These are phyloP conservation scores for Diplodia scrobiculata DNA, from an alignment of 2,329 filamentous ascomycete species.

Conservation along the genomic window DNA sequence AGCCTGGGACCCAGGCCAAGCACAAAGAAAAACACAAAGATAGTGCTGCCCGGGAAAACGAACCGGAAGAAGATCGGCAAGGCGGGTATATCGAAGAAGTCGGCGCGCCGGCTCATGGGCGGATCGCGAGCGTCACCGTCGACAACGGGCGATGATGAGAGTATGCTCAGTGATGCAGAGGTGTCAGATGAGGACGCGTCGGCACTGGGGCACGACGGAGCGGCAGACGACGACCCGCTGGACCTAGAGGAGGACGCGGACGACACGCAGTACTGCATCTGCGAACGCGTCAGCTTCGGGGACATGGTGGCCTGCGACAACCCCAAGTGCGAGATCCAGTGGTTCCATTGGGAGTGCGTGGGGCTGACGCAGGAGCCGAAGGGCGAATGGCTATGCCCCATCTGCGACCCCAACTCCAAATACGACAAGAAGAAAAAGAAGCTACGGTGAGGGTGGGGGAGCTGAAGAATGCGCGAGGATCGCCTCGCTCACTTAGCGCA, in stretches of 20 bases:
- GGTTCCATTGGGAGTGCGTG: slow-evolving; percentile 77
- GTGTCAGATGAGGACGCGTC: slow-evolving; percentile 49
- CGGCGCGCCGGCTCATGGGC: slow-evolving; percentile 43
- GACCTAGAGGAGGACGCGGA: slow-evolving; percentile 74
- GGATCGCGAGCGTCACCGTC: slow-evolving; percentile 46
- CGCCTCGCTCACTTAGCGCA: slow-evolving; percentile 19
- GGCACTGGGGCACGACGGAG: slow-evolving; percentile 59
- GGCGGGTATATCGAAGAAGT: slow-evolving; percentile 39
- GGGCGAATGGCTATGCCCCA: slow-evolving; percentile 55
- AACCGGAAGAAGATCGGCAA: slow-evolving; percentile 44
- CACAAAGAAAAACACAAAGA: slow-evolving; percentile 56
- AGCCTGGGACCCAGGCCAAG: slow-evolving; percentile 57
- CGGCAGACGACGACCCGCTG: slow-evolving; percentile 70
- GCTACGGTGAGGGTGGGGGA: slow-evolving; percentile 36
- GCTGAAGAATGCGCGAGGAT: slow-evolving; percentile 6
- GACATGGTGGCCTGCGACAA: slow-evolving; percentile 92
- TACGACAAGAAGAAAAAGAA: slow-evolving; percentile 47
- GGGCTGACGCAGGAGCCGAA: slow-evolving; percentile 54
- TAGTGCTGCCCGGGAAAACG: slow-evolving; percentile 57
- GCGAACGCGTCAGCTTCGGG: slow-evolving; percentile 79
- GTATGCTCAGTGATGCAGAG: slow-evolving; percentile 55
- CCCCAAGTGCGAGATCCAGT: slow-evolving; percentile 76
- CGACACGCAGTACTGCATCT: slow-evolving; percentile 77
- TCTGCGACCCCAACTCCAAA: slow-evolving; percentile 35
- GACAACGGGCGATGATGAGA: slow-evolving; percentile 55